A percentile compares a stretch with the other conserved stretches of the same genome.
These are phyloP conservation scores for Pulveroboletus sp. DNA, from an alignment of 768 basidiomycete species.

Conservation along the genomic window DNA sequence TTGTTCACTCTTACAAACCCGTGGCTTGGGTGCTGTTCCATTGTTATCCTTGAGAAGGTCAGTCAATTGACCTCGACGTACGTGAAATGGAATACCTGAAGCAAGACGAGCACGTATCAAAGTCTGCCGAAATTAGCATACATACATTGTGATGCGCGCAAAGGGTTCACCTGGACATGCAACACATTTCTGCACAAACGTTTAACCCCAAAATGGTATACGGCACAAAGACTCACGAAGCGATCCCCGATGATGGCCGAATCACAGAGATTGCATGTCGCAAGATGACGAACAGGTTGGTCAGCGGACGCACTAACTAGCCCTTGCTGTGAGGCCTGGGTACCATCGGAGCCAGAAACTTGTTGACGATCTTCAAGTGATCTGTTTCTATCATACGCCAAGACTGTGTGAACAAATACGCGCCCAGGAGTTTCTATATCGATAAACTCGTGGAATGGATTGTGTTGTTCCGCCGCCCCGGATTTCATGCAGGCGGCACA, in stretches of 20 bases:
- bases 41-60: slow-evolving; percentile 48
- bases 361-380: slow-evolving; percentile 12
- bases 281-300: slow-evolving; percentile 49
- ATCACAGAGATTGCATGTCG: slow-evolving; percentile 77
- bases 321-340: background rate
- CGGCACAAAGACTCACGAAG: slow-evolving; percentile 50
- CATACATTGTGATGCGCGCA: background rate
- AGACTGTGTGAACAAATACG: slow-evolving; percentile 62
- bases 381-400: slow-evolving; percentile 31
- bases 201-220: slow-evolving; percentile 2
- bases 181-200: slow-evolving; percentile 65
- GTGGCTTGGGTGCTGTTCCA: slow-evolving; percentile 75
- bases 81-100: slow-evolving; percentile 45
- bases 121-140: slow-evolving; percentile 43
- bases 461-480: slow-evolving; percentile 52
- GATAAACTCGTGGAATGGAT: slow-evolving; percentile 69
- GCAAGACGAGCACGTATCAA: slow-evolving; percentile 71
- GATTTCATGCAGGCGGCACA: slow-evolving; percentile 55
- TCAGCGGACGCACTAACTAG: background rate
- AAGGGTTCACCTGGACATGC: slow-evolving; percentile 50
- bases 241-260: slow-evolving; percentile 66
- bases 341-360: slow-evolving; percentile 1
- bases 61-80: background rate
- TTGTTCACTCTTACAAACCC: slow-evolving; percentile 63
- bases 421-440: slow-evolving; percentile 64